Percentiles rank a stretch among this genome's conserved stretches.
Conservation (phyloP, 441 rosid genomes). For the Jatropha podagrica region DNA sequence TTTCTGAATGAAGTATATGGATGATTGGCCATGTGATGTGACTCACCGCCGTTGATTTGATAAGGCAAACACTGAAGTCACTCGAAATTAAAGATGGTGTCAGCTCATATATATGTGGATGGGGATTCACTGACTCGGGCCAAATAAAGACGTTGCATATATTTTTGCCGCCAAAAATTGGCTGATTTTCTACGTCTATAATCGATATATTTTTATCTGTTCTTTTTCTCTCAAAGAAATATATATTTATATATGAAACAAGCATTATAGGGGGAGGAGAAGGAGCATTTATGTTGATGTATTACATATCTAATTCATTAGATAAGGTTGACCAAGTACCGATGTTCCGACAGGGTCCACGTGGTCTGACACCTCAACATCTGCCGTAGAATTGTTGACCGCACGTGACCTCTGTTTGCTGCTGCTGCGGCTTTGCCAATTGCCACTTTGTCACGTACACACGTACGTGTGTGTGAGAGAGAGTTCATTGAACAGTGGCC, state of each 20-base stretch:
- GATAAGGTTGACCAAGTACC: slow-evolving; percentile 61
- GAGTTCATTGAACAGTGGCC: not conserved
- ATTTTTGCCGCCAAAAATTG: slow-evolving; percentile 9
- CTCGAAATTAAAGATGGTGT: too few species aligned
- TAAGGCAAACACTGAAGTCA: too few species aligned
- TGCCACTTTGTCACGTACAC: slow-evolving; percentile 2
- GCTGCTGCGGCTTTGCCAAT: not conserved
- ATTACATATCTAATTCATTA: not conserved
- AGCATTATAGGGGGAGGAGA: not conserved
- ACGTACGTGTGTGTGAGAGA: not conserved
- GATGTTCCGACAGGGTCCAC: slow-evolving; percentile 57
- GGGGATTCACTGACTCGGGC: not conserved
- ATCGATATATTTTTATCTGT: not conserved
- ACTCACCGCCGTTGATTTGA: not conserved
- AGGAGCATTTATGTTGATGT: too few species aligned
- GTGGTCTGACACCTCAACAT: slow-evolving; percentile 43
- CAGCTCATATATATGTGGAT: not conserved
- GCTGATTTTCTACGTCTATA: not conserved
- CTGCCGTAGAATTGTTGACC: slow-evolving; percentile 42
- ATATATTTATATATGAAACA: not conserved
- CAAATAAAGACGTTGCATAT: not conserved
- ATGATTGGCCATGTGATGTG: not conserved
- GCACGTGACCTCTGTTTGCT: slow-evolving; percentile 45
- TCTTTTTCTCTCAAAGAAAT: too few species aligned
- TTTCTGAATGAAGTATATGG: too few species aligned